Evolutionary conservation across 768 basidiomycete genomes (phyloP), one percentile per base, ranked within the genome.

Genomic region (Russula virescens): DNA sequence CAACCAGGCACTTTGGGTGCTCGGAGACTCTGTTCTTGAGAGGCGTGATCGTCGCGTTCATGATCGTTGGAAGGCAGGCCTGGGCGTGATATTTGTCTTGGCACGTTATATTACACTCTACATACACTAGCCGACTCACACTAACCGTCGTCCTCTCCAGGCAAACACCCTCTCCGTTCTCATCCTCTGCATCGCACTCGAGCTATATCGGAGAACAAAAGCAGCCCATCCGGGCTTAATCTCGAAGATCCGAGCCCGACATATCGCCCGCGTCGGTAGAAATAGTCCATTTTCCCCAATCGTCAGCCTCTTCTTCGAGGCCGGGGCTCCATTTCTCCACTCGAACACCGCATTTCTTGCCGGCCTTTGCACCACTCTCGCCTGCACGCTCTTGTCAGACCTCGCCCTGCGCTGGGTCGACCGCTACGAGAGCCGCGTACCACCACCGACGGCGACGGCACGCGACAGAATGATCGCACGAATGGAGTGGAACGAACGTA

Each of bases 261-360:
- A 62, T 42, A 26, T 50, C 46, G 19, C 23, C 31, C 61, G 61
- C 28, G 25, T n/a, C 16, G 61, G 61, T 13, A 62, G 10, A 35
- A 19, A 52, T 6, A 51, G 28, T 6, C 48, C 61, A 0, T 62
- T 62, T 23, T 62, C 61, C 28, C 61, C 61, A 1, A 62, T 62
- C 48, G 18, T 62, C 61, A 56, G 61, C 61, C 61, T 62, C 26
- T 56, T 62, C 40, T 62, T 62, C 31, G 61, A 62, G 48, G 21
- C 21, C 0, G 48, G 45, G 7, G 61, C 61, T 1, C 61, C 61
- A 23, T 62, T 45, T 45, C 2, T 62, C 18, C 48, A 55, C 21
- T 49, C 61, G 13, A 62, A 62, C 42, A 51, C 48, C 47, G 48
- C 42, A 3, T 62, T 62, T 40, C 61, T 62, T 28, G 43, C 42